A percentile compares a stretch with the other conserved stretches of the same genome.
Conservation (phyloP, 208 protist genomes). For the Strigomonas culicis region DNA sequence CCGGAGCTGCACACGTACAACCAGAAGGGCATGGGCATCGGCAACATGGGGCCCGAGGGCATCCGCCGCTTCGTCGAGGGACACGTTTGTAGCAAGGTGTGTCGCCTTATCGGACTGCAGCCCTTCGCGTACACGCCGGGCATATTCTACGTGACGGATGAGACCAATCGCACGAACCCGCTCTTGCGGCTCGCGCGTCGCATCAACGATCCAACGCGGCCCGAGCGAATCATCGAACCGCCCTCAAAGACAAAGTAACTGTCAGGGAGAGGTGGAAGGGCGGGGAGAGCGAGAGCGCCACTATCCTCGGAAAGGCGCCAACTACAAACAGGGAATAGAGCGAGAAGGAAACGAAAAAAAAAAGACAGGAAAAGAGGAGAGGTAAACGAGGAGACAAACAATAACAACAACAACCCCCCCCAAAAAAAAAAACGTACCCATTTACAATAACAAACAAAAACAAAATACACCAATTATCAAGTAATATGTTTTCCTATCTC, state of each 20-base stretch:
- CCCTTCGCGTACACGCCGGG: constrained; percentile 8
- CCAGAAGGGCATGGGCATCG: constrained; percentile 52
- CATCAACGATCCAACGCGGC: background rate
- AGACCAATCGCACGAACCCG: background rate
- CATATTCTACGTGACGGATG: background rate
- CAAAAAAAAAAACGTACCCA: constrained; percentile 9
- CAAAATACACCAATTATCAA: constrained; percentile 4
- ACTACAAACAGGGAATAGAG: background rate
- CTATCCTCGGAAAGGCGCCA: background rate
- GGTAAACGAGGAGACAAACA: background rate
- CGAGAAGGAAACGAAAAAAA: constrained; percentile 2
- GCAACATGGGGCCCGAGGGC: constrained; percentile 56
- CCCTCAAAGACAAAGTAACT: too few relatives aligned
- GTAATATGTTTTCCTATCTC: background rate
- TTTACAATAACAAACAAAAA: constrained; percentile 10
- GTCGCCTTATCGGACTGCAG: constrained; percentile 33
- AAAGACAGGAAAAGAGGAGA: constrained; percentile 4
- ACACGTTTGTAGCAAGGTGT: constrained; percentile 58
- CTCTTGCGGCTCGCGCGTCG: background rate
- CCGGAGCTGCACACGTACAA: constrained; percentile 69
- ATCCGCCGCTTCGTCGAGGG: constrained; percentile 41
- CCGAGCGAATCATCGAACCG: background rate
- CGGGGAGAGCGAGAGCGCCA: too few relatives aligned
- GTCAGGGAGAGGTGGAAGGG: too few relatives aligned
- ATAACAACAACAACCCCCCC: background rate